These are phyloP conservation scores for Aspergillus proliferans DNA, from an alignment of 2,329 filamentous ascomycete species.

Conservation along the genomic window DNA sequence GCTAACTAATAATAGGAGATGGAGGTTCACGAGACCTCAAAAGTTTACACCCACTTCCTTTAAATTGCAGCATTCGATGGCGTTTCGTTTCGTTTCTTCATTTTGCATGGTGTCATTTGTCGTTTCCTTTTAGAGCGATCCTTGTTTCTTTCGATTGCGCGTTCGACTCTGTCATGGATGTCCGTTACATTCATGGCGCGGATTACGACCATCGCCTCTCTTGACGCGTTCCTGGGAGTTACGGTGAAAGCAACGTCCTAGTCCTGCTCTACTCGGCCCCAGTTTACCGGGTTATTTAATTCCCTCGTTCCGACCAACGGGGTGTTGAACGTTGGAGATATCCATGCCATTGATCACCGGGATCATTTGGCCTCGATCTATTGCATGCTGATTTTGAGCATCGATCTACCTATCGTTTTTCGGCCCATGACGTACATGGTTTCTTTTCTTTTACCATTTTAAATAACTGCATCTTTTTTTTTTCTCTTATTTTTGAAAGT, in stretches of 20 bases:
- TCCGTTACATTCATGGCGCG: neutral
- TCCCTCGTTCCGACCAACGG: slow-evolving; percentile 8
- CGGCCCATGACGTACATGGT: slow-evolving; percentile 10
- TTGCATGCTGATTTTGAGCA: slow-evolving; percentile 11
- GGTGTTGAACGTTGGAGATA: slow-evolving; percentile 8
- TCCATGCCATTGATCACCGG: slow-evolving; percentile 3
- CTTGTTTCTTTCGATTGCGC: slow-evolving; percentile 17
- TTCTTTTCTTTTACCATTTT: slow-evolving; percentile 15
- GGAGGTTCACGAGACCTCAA: slow-evolving; percentile 98
- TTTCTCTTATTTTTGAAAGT: slow-evolving; percentile 21
- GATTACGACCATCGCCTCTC: slow-evolving; percentile 6
- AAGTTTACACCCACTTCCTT: slow-evolving; percentile 99
- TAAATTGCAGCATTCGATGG: slow-evolving; percentile 48
- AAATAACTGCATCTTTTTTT: slow-evolving; percentile 21
- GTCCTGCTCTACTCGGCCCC: slow-evolving; percentile 7
- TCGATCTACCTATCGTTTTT: slow-evolving; percentile 7
- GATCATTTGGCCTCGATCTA: slow-evolving; percentile 17
- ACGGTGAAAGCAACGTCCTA: slow-evolving; percentile 11
- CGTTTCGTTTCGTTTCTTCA: slow-evolving; percentile 16
- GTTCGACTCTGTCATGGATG: neutral
- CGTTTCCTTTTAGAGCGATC: slow-evolving; percentile 13
- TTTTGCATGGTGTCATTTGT: slow-evolving; percentile 8
- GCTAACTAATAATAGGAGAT: slow-evolving; percentile 65
- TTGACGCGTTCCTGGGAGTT: slow-evolving; percentile 14
- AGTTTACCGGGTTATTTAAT: slow-evolving; percentile 4